These are phyloP conservation scores for Leishmania arabica DNA, from an alignment of 208 protist genomes.

Conservation along the genomic window DNA sequence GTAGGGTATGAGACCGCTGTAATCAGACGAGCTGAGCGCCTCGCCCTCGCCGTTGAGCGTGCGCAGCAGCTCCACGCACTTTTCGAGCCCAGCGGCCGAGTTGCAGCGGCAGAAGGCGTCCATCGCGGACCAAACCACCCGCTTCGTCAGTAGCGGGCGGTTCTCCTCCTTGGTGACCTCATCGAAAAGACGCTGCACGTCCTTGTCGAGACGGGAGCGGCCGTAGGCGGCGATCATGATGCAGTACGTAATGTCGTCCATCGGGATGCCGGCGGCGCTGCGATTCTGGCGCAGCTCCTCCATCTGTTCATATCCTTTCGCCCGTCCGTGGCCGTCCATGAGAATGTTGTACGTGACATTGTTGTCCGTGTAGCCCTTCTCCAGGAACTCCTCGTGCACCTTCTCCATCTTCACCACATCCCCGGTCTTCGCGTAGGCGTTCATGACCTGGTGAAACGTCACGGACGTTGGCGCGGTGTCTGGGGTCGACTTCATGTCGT, in stretches of 20 bases:
- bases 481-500: conserved; percentile 81
- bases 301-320: conserved; percentile 76
- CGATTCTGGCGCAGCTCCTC: conserved; percentile 71
- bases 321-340: conserved; percentile 78
- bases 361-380: conserved; percentile 71
- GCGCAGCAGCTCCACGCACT: conserved; percentile 53
- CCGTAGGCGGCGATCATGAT: conserved; percentile 83
- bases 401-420: conserved; percentile 89
- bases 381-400: conserved; percentile 60
- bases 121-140: conserved; percentile 72
- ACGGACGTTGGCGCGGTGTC: conserved; percentile 89
- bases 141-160: conserved; percentile 44
- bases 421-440: conserved; percentile 85
- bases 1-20: conserved; percentile 74
- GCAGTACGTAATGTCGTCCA: conserved; percentile 86
- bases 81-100: conserved; percentile 49
- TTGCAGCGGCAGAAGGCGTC: conserved; percentile 89
- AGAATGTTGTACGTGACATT: conserved; percentile 90
- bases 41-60: neutral
- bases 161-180: conserved; percentile 43
- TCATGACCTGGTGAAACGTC: conserved; percentile 89
- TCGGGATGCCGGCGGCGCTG: conserved; percentile 43
- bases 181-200: conserved; percentile 64
- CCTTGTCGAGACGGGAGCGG: conserved; percentile 51
- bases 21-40: conserved; percentile 38